Evolutionary conservation across 2,329 filamentous ascomycete species (phyloP).

Genomic region (Metarhizium humberi): DNA sequence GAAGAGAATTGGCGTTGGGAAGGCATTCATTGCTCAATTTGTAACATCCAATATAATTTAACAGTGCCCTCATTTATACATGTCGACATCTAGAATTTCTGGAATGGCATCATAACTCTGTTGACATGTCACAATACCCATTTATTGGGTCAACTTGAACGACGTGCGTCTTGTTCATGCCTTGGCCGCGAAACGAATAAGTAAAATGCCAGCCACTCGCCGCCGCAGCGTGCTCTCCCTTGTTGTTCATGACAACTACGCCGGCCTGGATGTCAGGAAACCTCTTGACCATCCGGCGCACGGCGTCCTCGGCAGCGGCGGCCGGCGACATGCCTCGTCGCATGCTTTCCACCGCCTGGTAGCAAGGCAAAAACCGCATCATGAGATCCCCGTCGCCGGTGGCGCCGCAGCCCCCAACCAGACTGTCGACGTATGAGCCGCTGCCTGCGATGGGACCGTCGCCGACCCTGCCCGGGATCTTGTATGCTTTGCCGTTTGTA

Average conservation of each 20-base stretch:
- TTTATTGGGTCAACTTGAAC: slow-evolving; percentile 26
- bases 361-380: slow-evolving; percentile 48
- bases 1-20: neutral
- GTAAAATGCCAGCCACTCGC: slow-evolving; percentile 46
- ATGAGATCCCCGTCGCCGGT: slow-evolving; percentile 49
- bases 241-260: slow-evolving; percentile 39
- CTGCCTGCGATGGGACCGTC: slow-evolving; percentile 46
- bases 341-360: slow-evolving; percentile 46
- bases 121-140: neutral
- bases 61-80: neutral
- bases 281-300: slow-evolving; percentile 36
- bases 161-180: slow-evolving; percentile 36
- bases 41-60: neutral
- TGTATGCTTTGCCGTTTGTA: slow-evolving; percentile 45
- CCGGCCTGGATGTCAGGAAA: slow-evolving; percentile 38
- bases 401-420: slow-evolving; percentile 45
- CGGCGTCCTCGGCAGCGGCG: slow-evolving; percentile 41
- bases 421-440: slow-evolving; percentile 44
- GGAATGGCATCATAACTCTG: neutral
- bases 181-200: slow-evolving; percentile 38
- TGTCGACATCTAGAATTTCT: neutral
- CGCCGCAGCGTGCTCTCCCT: slow-evolving; percentile 40
- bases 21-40: neutral
- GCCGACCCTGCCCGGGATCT: slow-evolving; percentile 45
- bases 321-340: slow-evolving; percentile 36